Percentiles rank a stretch among this genome's conserved stretches.
Evolutionary conservation across 352 stramenopile genomes (phyloP).

Genomic region (Phytophthora sp.): DNA sequence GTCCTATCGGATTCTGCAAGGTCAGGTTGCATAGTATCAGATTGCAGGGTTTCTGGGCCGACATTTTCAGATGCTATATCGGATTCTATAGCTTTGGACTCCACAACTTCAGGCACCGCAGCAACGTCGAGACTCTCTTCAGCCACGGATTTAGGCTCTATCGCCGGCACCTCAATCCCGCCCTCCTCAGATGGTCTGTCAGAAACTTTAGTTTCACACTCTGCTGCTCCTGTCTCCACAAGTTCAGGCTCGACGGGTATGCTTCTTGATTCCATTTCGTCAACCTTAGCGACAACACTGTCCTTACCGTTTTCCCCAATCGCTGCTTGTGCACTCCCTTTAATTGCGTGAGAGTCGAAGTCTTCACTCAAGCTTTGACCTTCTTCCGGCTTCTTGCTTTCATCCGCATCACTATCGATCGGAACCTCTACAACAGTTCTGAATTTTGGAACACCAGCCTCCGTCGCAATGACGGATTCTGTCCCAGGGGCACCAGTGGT

Average conservation of each 20-base stretch:
- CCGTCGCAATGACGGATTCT: neutral
- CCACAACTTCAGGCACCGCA: neutral
- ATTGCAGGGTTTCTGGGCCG: too few relatives aligned
- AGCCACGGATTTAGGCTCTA: too few relatives aligned
- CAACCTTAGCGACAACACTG: neutral
- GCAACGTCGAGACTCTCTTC: too few relatives aligned
- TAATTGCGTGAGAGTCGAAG: neutral
- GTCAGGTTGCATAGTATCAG: too few relatives aligned
- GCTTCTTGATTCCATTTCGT: neutral
- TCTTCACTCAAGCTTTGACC: neutral
- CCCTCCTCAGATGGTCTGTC: neutral
- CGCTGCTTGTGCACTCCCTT: neutral
- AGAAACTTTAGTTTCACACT: neutral
- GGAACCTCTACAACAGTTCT: neutral
- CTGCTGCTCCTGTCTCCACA: neutral
- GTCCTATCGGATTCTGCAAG: neutral
- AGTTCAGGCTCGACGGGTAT: neutral
- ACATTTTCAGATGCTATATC: too few relatives aligned
- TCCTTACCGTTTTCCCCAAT: neutral
- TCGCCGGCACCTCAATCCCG: neutral
- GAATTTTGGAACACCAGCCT: neutral
- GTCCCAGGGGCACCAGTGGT: neutral
- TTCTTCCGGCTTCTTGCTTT: neutral
- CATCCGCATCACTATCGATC: neutral
- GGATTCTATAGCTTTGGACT: neutral